Conservation (phyloP, 2,329 filamentous ascomycete genomes). For the Arthrobotrys megalospora region DNA sequence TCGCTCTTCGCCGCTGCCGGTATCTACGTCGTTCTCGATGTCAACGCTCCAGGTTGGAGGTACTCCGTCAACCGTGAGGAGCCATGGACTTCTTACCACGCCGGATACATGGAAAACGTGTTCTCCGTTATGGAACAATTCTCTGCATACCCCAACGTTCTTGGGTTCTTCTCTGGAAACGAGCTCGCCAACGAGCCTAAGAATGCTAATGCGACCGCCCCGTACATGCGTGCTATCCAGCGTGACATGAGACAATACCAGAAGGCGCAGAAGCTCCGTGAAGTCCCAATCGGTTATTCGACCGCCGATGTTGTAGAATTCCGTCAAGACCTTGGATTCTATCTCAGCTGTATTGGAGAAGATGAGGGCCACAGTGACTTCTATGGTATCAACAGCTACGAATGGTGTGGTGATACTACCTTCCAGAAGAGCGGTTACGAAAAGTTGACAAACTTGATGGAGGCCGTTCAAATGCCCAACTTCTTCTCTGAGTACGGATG, state of each 20-base stretch:
- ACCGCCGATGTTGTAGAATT: conserved; percentile 77
- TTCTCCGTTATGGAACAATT: conserved; percentile 75
- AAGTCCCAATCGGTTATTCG: conserved; percentile 78
- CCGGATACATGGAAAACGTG: conserved; percentile 63
- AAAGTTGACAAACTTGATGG: conserved; percentile 76
- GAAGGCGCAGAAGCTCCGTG: conserved; percentile 72
- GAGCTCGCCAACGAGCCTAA: conserved; percentile 78
- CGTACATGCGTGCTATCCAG: conserved; percentile 73
- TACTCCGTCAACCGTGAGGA: conserved; percentile 63
- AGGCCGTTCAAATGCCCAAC: conserved; percentile 77
- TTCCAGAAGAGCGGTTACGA: conserved; percentile 77
- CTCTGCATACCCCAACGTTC: conserved; percentile 76
- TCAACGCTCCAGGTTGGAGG: conserved; percentile 54
- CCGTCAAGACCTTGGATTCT: conserved; percentile 64
- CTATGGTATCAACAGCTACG: conserved; percentile 73
- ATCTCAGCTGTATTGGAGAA: conserved; percentile 67
- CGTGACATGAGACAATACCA: conserved; percentile 80
- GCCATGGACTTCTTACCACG: conserved; percentile 65
- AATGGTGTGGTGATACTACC: conserved; percentile 78
- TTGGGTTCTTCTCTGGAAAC: conserved; percentile 79
- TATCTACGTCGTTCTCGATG: conserved; percentile 63
- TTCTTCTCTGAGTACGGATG: conserved; percentile 88
- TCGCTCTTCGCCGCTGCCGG: conserved; percentile 64
- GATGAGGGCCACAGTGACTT: conserved; percentile 68
- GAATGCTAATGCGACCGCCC: conserved; percentile 70